Percentiles rank a stretch among this genome's conserved stretches.
These are phyloP conservation scores for Pichia nanzhaoensis DNA, from an alignment of 805 yeast genomes.

Conservation along the genomic window DNA sequence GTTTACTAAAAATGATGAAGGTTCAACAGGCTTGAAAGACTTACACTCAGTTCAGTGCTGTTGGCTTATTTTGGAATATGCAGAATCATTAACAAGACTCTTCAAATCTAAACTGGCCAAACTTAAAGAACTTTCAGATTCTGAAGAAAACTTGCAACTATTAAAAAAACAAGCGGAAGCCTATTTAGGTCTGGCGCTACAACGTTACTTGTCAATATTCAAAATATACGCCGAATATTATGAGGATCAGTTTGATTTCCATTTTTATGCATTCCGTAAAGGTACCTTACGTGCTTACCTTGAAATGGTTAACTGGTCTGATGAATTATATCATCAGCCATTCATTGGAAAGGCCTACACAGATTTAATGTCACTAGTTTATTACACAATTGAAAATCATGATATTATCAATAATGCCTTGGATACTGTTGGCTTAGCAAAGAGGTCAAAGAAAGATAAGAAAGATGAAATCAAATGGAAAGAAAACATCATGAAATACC, in stretches of 20 bases:
- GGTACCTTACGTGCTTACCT: constrained; percentile 86
- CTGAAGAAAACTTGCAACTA: constrained; percentile 30
- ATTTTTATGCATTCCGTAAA: constrained; percentile 80
- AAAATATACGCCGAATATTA: constrained; percentile 64
- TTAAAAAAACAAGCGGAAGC: constrained; percentile 27
- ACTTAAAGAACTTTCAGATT: constrained; percentile 9
- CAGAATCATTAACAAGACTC: constrained; percentile 68
- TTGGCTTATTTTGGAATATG: constrained; percentile 83
- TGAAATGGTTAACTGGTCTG: constrained; percentile 78
- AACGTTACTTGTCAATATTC: constrained; percentile 63
- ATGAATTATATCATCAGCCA: constrained; percentile 60
- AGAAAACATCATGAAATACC: constrained; percentile 43
- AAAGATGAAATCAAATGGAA: constrained; percentile 50
- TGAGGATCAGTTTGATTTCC: constrained; percentile 91
- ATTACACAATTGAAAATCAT: constrained; percentile 32
- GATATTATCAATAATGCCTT: constrained; percentile 16
- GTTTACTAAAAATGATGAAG: constrained; percentile 81
- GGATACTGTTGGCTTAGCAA: constrained; percentile 8
- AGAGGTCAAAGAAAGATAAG: constrained; percentile 45
- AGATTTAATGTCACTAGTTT: constrained; percentile 56
- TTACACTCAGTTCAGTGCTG: constrained; percentile 84
- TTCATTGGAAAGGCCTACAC: constrained; percentile 61
- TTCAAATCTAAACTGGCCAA: constrained; percentile 33
- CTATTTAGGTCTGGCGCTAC: constrained; percentile 65
- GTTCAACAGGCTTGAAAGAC: constrained; percentile 79